A percentile compares a stretch with the other conserved stretches of the same genome.
Conservation (phyloP, 495 filamentous ascomycete genomes). For the Xanthoparmelia taractica region DNA sequence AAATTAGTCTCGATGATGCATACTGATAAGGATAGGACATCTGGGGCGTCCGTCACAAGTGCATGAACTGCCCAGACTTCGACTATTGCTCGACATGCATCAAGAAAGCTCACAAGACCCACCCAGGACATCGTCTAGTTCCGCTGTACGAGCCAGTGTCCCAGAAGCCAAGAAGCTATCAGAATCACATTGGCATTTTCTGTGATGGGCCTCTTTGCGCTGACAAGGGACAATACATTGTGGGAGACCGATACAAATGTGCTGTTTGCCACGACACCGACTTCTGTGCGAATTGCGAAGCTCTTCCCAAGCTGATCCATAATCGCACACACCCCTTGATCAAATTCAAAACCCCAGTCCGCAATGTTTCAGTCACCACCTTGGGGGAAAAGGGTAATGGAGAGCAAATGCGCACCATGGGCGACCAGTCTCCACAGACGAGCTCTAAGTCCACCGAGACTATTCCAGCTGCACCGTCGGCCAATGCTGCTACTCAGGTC, state of each 20-base stretch:
- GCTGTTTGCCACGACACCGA: slow-evolving; percentile 94
- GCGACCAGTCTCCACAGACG: slow-evolving; percentile 44
- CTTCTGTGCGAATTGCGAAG: slow-evolving; percentile 93
- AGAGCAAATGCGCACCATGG: slow-evolving; percentile 53
- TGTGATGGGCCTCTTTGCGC: slow-evolving; percentile 93
- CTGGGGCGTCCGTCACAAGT: slow-evolving; percentile 90
- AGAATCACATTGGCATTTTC: slow-evolving; percentile 75
- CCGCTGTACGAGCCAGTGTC: slow-evolving; percentile 73
- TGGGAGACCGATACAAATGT: slow-evolving; percentile 89
- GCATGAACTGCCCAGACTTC: slow-evolving; percentile 93
- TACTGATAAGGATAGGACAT: slow-evolving; percentile 51
- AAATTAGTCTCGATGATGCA: background rate
- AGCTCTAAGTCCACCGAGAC: slow-evolving; percentile 47
- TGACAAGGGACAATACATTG: slow-evolving; percentile 58
- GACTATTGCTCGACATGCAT: slow-evolving; percentile 86
- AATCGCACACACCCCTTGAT: slow-evolving; percentile 93
- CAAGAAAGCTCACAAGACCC: slow-evolving; percentile 53
- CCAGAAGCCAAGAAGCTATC: slow-evolving; percentile 39
- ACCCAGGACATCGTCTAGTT: slow-evolving; percentile 85
- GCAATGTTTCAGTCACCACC: slow-evolving; percentile 81
- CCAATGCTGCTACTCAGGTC: slow-evolving; percentile 54
- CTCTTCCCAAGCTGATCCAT: slow-evolving; percentile 72
- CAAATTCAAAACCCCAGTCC: slow-evolving; percentile 92
- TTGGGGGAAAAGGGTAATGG: slow-evolving; percentile 64
- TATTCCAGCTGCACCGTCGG: slow-evolving; percentile 37